Percentiles rank a stretch among this genome's conserved stretches.
phyloP scores from a whole-genome alignment of 768 basidiomycete genomes.

The Leccinum ochraceum region DNA sequence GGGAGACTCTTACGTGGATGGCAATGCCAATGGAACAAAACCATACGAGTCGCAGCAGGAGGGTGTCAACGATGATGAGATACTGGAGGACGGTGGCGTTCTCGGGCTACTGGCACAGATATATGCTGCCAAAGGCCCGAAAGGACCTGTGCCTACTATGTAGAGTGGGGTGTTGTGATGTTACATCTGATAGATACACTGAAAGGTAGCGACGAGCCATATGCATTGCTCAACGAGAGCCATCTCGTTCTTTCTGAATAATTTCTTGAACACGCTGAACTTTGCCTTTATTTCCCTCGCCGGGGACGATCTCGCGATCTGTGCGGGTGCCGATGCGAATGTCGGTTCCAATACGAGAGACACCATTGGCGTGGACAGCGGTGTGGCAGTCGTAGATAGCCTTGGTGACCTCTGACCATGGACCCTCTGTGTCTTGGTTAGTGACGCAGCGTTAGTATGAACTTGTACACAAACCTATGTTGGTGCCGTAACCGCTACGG shows the following conservation, averaged over 20 bases:
- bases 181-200: not conserved
- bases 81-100: slow-evolving; percentile 77
- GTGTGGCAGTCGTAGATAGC: slow-evolving; percentile 92
- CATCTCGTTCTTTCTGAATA: slow-evolving; percentile 41
- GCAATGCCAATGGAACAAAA: slow-evolving; percentile 43
- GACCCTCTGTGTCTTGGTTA: slow-evolving; percentile 56
- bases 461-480: slow-evolving; percentile 54
- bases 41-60: slow-evolving; percentile 43
- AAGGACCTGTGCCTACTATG: slow-evolving; percentile 47
- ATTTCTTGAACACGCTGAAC: slow-evolving; percentile 82
- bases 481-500: slow-evolving; percentile 86
- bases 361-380: slow-evolving; percentile 78
- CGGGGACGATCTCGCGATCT: slow-evolving; percentile 61
- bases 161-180: slow-evolving; percentile 16
- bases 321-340: slow-evolving; percentile 92
- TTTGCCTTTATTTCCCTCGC: slow-evolving; percentile 78
- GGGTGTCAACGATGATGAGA: slow-evolving; percentile 61
- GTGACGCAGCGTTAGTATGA: not conserved
- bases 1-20: slow-evolving; percentile 75
- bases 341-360: slow-evolving; percentile 83
- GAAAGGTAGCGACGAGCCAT: not conserved
- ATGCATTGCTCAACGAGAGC: not conserved
- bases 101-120: slow-evolving; percentile 86
- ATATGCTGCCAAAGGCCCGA: slow-evolving; percentile 59
- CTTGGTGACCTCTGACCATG: slow-evolving; percentile 80